Evolutionary conservation across 2,329 filamentous ascomycete genomes (phyloP), one percentile per base, ranked within the genome.

Genomic region (Hypoxylon sp.): DNA sequence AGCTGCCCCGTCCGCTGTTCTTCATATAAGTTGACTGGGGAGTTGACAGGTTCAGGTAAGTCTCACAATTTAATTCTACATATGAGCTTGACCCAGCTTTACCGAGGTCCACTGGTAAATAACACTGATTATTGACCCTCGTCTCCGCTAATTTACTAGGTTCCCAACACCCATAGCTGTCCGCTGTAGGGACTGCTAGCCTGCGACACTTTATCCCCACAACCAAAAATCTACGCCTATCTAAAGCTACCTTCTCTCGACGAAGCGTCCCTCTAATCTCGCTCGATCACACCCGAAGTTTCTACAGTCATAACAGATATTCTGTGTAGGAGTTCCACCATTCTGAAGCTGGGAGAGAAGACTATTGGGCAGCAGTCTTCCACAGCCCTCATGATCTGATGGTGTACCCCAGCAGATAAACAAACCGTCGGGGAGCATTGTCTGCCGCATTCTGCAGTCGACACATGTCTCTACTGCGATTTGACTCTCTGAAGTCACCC

Each of bases 251-350:
- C 31, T 37, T 37, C n/a, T 37, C 46, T 60, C 35, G 3, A 39
- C 46, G 19, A 61, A 65, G 21, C 61, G 24, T 4, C 65, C 65
- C 21, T 61, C 56, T 3, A 44, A n/a, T 29, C 65, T 64, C 2
- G 52, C 61, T 17, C 56, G 35, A 19, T 11, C 19, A 11, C 57
- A 57, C 10, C 65, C 65, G n/a, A 68, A 62, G 11, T 62, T 42
- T 58, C 62, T 53, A 27, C 65, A 68, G 21, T 68, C 65, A 11
- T 37, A 53, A 42, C 65, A 68, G 17, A 65, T 46, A 27, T 65
- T 29, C 1, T 57, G 57, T 11, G 57, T 62, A 17, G 53, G 61
- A 0, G 24, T 27, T 8, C 51, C 47, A 11, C 42, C 48, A 13
- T 24, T 29, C 11, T 44, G 21, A 17, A 21, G 31, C 1, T 47